Evolutionary conservation across 2,329 filamentous ascomycete genomes (phyloP).

Genomic region (Leptographium wingfieldii): DNA sequence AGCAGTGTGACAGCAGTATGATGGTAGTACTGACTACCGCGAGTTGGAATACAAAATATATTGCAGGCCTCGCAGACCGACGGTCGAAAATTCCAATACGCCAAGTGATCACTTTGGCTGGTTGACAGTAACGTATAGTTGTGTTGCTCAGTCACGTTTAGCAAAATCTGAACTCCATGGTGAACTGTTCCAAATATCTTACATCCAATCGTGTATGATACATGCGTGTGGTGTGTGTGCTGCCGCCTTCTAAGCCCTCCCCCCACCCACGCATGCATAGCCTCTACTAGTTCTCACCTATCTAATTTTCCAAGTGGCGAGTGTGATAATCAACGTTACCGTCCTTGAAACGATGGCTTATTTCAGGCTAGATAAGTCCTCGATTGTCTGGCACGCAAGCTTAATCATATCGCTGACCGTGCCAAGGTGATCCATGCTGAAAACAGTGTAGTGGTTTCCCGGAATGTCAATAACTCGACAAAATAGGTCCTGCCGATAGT

Average conservation of each 20-base stretch:
- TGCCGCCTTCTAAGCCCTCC: background rate
- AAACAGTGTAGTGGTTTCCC: slow-evolving; percentile 39
- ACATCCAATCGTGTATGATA: background rate
- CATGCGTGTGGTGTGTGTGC: background rate
- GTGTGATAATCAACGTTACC: background rate
- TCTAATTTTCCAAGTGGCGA: background rate
- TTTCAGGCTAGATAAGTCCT: slow-evolving; percentile 1
- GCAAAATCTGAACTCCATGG: no score
- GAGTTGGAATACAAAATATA: no score
- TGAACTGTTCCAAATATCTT: background rate
- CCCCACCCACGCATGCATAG: background rate
- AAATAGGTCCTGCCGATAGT: slow-evolving; percentile 32
- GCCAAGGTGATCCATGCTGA: slow-evolving; percentile 19
- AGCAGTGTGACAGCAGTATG: no score
- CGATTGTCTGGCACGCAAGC: slow-evolving; percentile 16
- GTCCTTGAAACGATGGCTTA: background rate
- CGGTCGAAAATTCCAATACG: no score
- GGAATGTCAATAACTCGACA: slow-evolving; percentile 32
- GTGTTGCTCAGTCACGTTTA: no score
- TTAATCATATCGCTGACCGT: slow-evolving; percentile 16
- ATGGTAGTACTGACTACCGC: no score
- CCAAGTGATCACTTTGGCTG: no score
- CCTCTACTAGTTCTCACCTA: no score
- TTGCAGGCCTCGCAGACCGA: no score
- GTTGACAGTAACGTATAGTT: no score